Percentiles rank a stretch among this genome's conserved stretches.
These are phyloP conservation scores for Plasmodium knowlesi DNA, from an alignment of 169 alveolate genomes.

Conservation along the genomic window DNA sequence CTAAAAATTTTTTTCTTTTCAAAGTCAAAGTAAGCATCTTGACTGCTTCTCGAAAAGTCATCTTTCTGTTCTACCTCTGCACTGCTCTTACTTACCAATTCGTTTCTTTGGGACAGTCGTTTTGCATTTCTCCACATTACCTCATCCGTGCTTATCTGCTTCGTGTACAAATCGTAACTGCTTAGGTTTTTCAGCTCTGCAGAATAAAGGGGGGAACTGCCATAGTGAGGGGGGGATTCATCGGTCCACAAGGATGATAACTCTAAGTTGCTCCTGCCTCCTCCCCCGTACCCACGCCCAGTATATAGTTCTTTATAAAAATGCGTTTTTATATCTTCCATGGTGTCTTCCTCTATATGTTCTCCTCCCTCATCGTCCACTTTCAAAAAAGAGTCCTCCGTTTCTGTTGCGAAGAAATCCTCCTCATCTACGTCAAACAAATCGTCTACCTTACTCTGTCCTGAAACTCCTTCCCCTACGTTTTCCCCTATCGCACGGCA, in stretches of 20 bases:
- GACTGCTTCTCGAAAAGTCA: constrained; percentile 24
- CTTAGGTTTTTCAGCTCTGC: constrained; percentile 10
- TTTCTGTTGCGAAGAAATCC: constrained; percentile 47
- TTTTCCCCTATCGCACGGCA: neutral
- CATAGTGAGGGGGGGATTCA: neutral
- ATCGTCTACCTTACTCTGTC: neutral
- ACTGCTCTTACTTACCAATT: neutral
- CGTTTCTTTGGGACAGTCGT: neutral
- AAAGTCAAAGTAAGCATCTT: constrained; percentile 53
- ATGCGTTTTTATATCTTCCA: constrained; percentile 17
- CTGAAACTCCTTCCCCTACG: neutral
- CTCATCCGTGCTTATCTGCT: neutral
- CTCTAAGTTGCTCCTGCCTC: constrained; percentile 29
- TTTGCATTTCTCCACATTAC: neutral
- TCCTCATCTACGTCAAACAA: constrained; percentile 30
- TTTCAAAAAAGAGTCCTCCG: constrained; percentile 52
- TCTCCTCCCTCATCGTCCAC: constrained; percentile 57
- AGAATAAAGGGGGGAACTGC: neutral
- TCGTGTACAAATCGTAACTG: constrained; percentile 1
- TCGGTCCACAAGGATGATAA: neutral
- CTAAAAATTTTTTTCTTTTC: constrained; percentile 29
- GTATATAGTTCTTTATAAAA: constrained; percentile 29
- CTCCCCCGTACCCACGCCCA: neutral
- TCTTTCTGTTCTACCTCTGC: neutral
- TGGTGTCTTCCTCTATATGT: neutral